Evolutionary conservation across 2,329 filamentous ascomycete genomes (phyloP).

Genomic region (Hysterium pulicare): DNA sequence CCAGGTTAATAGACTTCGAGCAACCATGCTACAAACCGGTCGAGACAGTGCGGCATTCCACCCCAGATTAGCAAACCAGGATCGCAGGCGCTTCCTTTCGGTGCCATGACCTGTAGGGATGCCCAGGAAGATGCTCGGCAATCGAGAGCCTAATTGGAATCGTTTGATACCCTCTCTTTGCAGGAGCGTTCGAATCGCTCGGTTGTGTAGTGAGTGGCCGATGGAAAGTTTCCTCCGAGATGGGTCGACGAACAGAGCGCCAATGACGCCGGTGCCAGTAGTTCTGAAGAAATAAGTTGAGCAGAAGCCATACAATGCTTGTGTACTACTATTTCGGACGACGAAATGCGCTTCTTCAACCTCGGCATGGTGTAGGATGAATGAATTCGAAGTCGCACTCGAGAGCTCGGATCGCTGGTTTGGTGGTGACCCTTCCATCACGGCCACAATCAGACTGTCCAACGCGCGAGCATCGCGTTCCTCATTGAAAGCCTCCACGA

Average conservation of each 20-base stretch:
- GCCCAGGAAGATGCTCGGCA: constrained; percentile 83
- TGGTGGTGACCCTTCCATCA: constrained; percentile 64
- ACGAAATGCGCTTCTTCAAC: constrained; percentile 85
- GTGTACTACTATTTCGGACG: constrained; percentile 88
- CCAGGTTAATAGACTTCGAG: constrained; percentile 71
- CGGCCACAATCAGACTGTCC: constrained; percentile 68
- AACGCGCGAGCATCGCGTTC: constrained; percentile 72
- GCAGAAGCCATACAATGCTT: constrained; percentile 87
- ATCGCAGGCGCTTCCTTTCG: constrained; percentile 59
- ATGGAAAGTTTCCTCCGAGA: constrained; percentile 83
- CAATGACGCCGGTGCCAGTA: constrained; percentile 72
- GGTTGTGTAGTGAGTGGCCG: constrained; percentile 81
- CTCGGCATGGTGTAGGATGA: constrained; percentile 67
- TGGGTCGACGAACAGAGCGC: constrained; percentile 86
- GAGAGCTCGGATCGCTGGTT: constrained; percentile 66
- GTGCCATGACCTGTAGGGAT: constrained; percentile 67
- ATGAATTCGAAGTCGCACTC: constrained; percentile 68
- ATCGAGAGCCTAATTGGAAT: constrained; percentile 74
- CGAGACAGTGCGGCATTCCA: constrained; percentile 72
- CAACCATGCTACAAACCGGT: constrained; percentile 67
- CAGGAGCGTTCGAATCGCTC: constrained; percentile 72
- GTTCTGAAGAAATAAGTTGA: constrained; percentile 77
- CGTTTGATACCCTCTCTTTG: constrained; percentile 71
- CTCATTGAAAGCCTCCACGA: constrained; percentile 83
- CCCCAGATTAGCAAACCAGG: constrained; percentile 86